phyloP scores from a whole-genome alignment of 768 basidiomycete species.

The Filobasidium wieringae region DNA sequence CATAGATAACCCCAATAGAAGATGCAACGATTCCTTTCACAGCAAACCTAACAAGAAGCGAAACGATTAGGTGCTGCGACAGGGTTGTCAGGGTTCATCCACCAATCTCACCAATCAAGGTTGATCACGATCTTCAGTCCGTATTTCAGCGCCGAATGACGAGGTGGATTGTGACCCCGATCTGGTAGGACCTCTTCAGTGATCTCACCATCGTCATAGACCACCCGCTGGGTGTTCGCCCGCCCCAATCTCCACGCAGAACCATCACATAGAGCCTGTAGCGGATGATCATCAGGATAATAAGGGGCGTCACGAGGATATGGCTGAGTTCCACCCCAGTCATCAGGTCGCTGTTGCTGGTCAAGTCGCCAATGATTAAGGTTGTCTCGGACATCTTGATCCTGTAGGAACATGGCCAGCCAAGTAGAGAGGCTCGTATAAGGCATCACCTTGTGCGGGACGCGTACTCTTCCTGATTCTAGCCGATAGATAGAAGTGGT shows the following conservation, averaged over 20 bases:
- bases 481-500: neutral
- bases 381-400: neutral
- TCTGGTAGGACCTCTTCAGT: neutral
- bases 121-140: neutral
- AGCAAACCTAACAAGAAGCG: neutral
- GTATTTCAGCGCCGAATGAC: neutral
- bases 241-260: neutral
- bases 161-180: neutral
- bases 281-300: neutral
- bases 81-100: neutral
- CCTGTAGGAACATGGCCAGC: neutral
- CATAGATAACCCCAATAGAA: neutral
- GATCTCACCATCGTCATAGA: neutral
- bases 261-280: neutral
- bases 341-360: neutral
- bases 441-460: neutral
- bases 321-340: neutral
- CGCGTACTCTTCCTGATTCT: neutral
- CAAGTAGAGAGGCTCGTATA: neutral
- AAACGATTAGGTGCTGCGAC: neutral
- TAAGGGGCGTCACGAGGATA: neutral
- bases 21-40: neutral
- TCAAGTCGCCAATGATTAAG: neutral
- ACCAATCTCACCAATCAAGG: neutral
- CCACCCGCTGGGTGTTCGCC: neutral